phyloP scores from a whole-genome alignment of 2,329 filamentous ascomycete genomes.

The Botrytis cinerea region DNA sequence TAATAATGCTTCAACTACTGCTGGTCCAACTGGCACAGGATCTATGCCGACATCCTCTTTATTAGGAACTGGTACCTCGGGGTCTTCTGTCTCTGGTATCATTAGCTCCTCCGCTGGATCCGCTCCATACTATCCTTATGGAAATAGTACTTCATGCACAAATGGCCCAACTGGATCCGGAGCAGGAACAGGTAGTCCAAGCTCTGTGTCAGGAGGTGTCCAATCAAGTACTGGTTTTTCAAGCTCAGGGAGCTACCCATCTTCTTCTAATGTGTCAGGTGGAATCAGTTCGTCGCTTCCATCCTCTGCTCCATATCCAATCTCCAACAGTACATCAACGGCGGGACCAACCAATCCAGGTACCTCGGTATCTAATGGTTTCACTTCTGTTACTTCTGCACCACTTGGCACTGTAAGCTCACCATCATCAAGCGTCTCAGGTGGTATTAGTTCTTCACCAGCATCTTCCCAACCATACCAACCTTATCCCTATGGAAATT shows the following conservation, averaged over 20 bases:
- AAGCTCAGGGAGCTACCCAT: not conserved
- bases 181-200: not conserved
- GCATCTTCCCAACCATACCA: conserved; percentile 19
- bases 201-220: not conserved
- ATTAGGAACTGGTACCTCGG: conserved; percentile 23
- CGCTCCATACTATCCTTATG: conserved; percentile 26
- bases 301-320: conserved; percentile 26
- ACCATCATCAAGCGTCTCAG: conserved; percentile 23
- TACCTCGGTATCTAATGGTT: not conserved
- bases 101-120: conserved; percentile 18
- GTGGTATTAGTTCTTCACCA: conserved; percentile 16
- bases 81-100: conserved; percentile 23
- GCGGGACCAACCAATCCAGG: conserved; percentile 23
- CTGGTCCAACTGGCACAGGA: conserved; percentile 24
- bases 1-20: conserved; percentile 22
- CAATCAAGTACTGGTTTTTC: not conserved
- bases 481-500: conserved; percentile 15
- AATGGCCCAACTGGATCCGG: conserved; percentile 3
- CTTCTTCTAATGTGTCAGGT: conserved; percentile 13
- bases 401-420: conserved; percentile 1
- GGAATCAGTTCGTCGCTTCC: conserved; percentile 15
- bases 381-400: not conserved
- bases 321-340: conserved; percentile 23
- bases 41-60: conserved; percentile 16
- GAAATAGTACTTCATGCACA: conserved; percentile 10